phyloP scores from a whole-genome alignment of 140 eudicot species.

The Oenanthe javanica region DNA sequence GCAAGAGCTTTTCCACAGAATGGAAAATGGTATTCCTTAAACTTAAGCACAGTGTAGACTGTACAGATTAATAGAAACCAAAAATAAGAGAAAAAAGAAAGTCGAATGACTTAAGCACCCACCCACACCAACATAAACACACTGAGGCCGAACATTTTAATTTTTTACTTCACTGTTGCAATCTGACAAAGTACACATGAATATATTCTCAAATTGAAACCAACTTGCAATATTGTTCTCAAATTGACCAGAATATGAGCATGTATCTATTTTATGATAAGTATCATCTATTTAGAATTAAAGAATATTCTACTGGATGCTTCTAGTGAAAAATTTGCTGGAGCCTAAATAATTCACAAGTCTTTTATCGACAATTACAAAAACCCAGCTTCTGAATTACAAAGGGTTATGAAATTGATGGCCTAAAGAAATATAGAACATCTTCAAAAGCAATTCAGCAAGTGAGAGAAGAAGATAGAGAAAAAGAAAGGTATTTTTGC shows the following conservation, averaged over 20 bases:
- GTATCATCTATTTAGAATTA: not conserved
- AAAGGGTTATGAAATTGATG: not conserved
- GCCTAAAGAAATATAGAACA: not conserved
- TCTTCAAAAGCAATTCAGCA: not conserved
- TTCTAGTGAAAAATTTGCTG: not conserved
- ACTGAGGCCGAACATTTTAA: not conserved
- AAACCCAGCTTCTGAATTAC: not conserved
- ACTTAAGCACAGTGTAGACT: too few relatives aligned
- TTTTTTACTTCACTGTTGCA: constrained; percentile 20
- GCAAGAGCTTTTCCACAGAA: not conserved
- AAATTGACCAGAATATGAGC: not conserved
- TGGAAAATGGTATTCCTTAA: not conserved
- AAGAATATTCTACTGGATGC: not conserved
- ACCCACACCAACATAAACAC: not conserved
- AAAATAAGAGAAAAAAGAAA: not conserved
- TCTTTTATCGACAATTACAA: not conserved
- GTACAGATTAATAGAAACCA: not conserved
- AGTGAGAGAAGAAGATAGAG: not conserved
- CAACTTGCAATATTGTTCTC: constrained; percentile 27
- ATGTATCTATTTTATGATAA: not conserved
- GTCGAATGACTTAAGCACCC: not conserved
- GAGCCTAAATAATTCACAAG: not conserved
- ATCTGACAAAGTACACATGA: constrained; percentile 26
- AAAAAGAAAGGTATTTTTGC: not conserved
- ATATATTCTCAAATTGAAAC: constrained; percentile 32